phyloP scores from a whole-genome alignment of 2,329 filamentous ascomycete species.

The Rhexocercosporidium sp. region DNA sequence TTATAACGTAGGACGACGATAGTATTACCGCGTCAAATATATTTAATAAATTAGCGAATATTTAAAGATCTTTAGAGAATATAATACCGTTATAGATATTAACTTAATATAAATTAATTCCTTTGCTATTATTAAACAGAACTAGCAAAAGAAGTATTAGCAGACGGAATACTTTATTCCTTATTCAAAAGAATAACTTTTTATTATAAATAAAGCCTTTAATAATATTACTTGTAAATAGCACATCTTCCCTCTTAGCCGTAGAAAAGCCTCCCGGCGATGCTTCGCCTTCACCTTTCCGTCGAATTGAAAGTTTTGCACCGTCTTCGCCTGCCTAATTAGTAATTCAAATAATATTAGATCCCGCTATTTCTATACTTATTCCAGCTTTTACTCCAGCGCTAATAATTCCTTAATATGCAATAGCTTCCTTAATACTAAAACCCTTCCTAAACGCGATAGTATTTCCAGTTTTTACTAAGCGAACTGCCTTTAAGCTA shows the following conservation, averaged over 20 bases:
- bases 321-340: background rate
- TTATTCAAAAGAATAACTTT: too few relatives aligned
- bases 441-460: background rate
- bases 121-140: background rate
- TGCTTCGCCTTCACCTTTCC: background rate
- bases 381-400: background rate
- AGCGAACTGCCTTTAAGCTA: background rate
- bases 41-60: background rate
- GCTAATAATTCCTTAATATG: background rate
- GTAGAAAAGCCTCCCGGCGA: background rate
- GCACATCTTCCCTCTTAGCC: background rate
- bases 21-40: background rate
- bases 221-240: background rate
- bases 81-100: background rate
- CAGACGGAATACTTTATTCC: background rate
- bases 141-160: background rate
- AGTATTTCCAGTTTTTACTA: background rate
- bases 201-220: background rate
- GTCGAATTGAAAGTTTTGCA: background rate
- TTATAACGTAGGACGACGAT: too few relatives aligned
- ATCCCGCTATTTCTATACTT: background rate
- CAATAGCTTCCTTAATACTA: background rate
- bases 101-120: background rate
- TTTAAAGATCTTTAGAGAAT: background rate
- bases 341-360: background rate